Evolutionary conservation across 2,329 filamentous ascomycete species (phyloP), one percentile per base, ranked within the genome.

Genomic region (Fusarium armeniacum): DNA sequence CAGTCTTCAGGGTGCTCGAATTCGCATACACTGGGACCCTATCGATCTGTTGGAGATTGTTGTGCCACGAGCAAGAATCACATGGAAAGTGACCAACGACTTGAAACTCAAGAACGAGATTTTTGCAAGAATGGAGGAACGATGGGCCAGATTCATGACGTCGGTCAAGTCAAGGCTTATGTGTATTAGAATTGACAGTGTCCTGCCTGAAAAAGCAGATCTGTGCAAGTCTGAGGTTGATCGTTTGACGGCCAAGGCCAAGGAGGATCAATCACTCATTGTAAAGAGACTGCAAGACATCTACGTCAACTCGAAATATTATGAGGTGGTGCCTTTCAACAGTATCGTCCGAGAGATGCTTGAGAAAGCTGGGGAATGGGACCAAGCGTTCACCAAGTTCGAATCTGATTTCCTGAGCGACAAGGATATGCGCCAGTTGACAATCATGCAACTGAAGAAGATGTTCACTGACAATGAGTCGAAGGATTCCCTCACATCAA

Each of bases 71-170:
- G 89, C 94, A 28, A 89, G 93, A 58, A 92, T 99, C 53, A 98
- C 95, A 0, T 99, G 97, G 95, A 98, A 98, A 78, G 96, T 99
- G 28, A 95, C 97, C 72, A 92, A 97, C 69, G 96, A 99, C 77
- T 82, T 99, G 50, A 91, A 87, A 70, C 86, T 99, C 73, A 97
- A 97, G 79, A 99, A 99, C 73, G 93, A 97, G 26, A 89, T 97
- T 33, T 99, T 93, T 77, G 85, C 84, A 24, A 91, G 90, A 76
- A 92, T 91, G 65, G 93, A 97, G 76, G 90, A 93, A 55, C 89
- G 93, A 36, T 90, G 97, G 81, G 90, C 89, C 69, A 90, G 90
- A 24, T 99, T 98, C 81, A 97, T 97, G 85, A 81, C 87, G 22
- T 97, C 95, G 1, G 93, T 99, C 54, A 93, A 91, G 76, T 87